Percentiles rank a stretch among this genome's conserved stretches.
These are phyloP conservation scores for Fusarium nygamai DNA, from an alignment of 2,329 filamentous ascomycete genomes.

Conservation along the genomic window DNA sequence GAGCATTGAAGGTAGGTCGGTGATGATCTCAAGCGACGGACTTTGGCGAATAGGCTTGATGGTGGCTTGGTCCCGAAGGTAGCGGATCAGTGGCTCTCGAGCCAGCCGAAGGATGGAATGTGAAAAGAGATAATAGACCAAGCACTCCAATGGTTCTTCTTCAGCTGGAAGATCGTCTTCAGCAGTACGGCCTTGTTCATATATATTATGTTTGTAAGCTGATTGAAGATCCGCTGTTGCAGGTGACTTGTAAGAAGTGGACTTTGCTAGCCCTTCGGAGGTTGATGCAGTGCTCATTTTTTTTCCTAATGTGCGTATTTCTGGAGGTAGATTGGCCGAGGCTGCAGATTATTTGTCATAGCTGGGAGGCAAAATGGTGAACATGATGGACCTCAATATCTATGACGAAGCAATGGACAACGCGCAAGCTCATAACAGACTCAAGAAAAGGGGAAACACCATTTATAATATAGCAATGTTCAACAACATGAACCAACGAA, in stretches of 20 bases:
- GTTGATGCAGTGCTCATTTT: neutral
- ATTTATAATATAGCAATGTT: neutral
- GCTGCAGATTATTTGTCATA: neutral
- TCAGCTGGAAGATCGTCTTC: constrained; percentile 11
- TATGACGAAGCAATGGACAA: neutral
- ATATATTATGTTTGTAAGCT: neutral
- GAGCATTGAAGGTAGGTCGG: constrained; percentile 30
- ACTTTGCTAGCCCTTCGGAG: neutral
- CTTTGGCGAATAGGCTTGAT: constrained; percentile 24
- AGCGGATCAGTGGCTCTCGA: constrained; percentile 21
- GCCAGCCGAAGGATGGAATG: constrained; percentile 29
- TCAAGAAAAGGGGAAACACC: neutral
- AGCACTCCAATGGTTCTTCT: constrained; percentile 17
- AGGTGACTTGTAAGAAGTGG: neutral
- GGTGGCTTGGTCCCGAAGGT: constrained; percentile 21
- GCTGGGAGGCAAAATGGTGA: neutral
- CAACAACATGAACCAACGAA: neutral
- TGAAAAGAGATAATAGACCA: constrained; percentile 14
- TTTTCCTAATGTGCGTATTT: too few relatives aligned
- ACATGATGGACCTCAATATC: neutral
- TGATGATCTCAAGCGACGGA: constrained; percentile 19
- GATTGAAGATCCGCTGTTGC: neutral
- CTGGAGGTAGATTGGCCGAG: neutral
- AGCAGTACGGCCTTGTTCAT: neutral
- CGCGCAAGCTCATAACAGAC: neutral